Base-by-base conservation (phyloP, 2,329 filamentous ascomycete genomes). In the Cucurbitaria berberidis region DNA sequence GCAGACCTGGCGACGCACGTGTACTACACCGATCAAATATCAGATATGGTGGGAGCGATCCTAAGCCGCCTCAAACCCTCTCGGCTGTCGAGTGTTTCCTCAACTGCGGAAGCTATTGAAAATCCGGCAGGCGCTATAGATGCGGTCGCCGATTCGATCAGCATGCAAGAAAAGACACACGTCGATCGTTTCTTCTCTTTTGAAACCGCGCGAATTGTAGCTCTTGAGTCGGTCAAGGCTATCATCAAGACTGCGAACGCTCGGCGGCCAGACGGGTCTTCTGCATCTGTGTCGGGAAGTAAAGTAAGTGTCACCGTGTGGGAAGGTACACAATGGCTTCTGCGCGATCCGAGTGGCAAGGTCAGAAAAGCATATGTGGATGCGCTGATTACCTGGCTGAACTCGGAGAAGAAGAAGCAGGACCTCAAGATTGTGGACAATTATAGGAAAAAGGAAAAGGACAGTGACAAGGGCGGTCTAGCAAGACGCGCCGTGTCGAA, bases 11-110 rank as follows among this genome's bases (percentile, higher is more conserved):
- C 93, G 2, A 96, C 91, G 0, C 95, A 99, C 69, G 88, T 97
- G 27, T 99, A 99, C 78, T 99, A 99, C 72, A 90, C 90, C 1
- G 93, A 98, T 65, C 95, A 99, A 74, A 91, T 98, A 49, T 87
- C 90, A 1, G 95, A 99, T 74, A 97, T 98, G 91, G 86, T 97
- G 45, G 84, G 87, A 18, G 86, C 91, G 0, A 88, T 98, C 39
- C 78, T 98, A 15, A 78, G 84, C 26, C 88, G 91, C 18, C 81
- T 98, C 26, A 95, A 90, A 74, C 90, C 92, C 3, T 78, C 80
- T 10, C 69, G 74, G 16, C 62, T 67, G 34, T 77, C 81, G 3
- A 77, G 78, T 15, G 72, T 79, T 13, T 68, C 80, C 5, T 74
- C 74, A 38, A 68, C 75, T 13, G 78, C 78, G 4, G 77, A 79